These are phyloP conservation scores for Kodamaea alishanica DNA, from an alignment of 1,139 yeast genomes.

Conservation along the genomic window DNA sequence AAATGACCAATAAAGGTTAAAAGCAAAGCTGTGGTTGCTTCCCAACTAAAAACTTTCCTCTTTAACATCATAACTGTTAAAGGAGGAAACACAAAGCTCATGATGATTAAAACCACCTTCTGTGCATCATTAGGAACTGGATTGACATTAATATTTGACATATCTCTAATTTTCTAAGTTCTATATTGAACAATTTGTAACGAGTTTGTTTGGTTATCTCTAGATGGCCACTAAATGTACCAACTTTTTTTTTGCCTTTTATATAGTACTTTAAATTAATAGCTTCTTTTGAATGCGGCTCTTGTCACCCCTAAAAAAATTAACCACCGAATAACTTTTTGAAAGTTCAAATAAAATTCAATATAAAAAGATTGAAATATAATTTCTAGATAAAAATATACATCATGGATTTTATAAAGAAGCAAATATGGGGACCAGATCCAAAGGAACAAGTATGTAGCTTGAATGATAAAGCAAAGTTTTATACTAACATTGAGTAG, in stretches of 20 bases:
- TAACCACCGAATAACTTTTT: too few relatives aligned
- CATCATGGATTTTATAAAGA: slow-evolving; percentile 68
- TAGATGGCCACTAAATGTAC: too few relatives aligned
- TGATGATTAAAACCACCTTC: slow-evolving; percentile 25
- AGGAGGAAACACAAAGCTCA: slow-evolving; percentile 40
- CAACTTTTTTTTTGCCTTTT: too few relatives aligned
- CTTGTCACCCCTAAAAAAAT: too few relatives aligned
- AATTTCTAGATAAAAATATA: neutral
- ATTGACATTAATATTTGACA: neutral
- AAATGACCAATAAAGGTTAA: slow-evolving; percentile 39
- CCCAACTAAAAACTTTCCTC: slow-evolving; percentile 30
- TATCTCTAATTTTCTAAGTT: neutral
- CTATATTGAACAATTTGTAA: too few relatives aligned
- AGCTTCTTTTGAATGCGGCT: too few relatives aligned
- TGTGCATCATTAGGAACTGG: slow-evolving; percentile 7
- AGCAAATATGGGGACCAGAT: slow-evolving; percentile 92
- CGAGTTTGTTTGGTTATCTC: too few relatives aligned
- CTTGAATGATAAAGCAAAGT: neutral
- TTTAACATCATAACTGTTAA: slow-evolving; percentile 33
- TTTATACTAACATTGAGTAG: slow-evolving; percentile 20
- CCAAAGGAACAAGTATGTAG: slow-evolving; percentile 76
- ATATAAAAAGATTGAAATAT: neutral
- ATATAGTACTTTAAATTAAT: too few relatives aligned
- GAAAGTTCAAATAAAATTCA: neutral
- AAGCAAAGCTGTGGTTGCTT: slow-evolving; percentile 31